Conservation (phyloP, 805 yeast species). For the Isabelozyma heimii region DNA sequence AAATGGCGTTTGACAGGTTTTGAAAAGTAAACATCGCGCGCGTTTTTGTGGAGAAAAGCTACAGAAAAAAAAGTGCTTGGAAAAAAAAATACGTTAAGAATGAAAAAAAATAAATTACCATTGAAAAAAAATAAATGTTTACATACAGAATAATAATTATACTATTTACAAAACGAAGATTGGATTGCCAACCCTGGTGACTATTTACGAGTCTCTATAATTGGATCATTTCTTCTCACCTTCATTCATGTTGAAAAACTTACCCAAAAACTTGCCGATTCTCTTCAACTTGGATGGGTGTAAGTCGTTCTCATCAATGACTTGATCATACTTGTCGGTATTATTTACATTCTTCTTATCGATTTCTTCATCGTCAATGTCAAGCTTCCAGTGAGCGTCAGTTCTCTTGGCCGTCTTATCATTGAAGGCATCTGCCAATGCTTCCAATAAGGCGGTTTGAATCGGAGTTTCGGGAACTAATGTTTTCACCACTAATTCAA, state of each 20-base stretch:
- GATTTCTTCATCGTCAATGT: slow-evolving; percentile 22
- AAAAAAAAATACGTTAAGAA: too few relatives aligned
- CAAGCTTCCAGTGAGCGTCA: slow-evolving; percentile 41
- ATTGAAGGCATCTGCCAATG: slow-evolving; percentile 85
- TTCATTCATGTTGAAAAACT: slow-evolving; percentile 49
- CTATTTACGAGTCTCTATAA: not conserved
- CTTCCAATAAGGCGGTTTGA: slow-evolving; percentile 87
- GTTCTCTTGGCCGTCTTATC: slow-evolving; percentile 77
- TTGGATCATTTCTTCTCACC: slow-evolving; percentile 10
- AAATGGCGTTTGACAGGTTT: not conserved
- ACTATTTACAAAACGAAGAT: not conserved
- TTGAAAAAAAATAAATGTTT: too few relatives aligned
- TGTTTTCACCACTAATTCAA: slow-evolving; percentile 67
- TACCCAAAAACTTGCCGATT: slow-evolving; percentile 57
- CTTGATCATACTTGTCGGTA: slow-evolving; percentile 10
- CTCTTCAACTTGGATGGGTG: slow-evolving; percentile 54
- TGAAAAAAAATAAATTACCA: too few relatives aligned
- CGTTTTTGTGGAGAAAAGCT: not conserved
- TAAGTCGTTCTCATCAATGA: slow-evolving; percentile 30
- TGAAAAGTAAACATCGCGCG: not conserved
- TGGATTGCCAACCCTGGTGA: not conserved
- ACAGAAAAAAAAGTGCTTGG: not conserved
- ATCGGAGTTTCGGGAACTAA: slow-evolving; percentile 76
- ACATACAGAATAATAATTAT: not conserved
- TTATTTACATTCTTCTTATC: slow-evolving; percentile 3